A percentile compares a stretch with the other conserved stretches of the same genome.
phyloP scores from a whole-genome alignment of 2,329 filamentous ascomycete species.

The Venturia effusa region DNA sequence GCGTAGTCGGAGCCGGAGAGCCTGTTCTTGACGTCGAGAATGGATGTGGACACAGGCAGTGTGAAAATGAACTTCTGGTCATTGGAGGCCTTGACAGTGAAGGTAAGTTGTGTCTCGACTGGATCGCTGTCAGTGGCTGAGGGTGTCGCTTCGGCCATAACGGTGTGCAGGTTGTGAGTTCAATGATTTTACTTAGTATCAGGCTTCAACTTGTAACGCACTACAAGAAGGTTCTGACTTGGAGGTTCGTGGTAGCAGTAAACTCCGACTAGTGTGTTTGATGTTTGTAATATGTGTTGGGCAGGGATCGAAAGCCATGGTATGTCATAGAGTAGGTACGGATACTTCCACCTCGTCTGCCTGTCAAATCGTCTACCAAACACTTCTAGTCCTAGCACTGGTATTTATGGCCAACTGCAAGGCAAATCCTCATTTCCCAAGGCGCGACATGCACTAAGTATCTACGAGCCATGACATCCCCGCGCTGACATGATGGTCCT shows the following conservation, averaged over 20 bases:
- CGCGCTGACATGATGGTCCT: background rate
- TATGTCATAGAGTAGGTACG: background rate
- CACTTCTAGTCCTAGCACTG: too few species aligned
- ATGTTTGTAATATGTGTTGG: background rate
- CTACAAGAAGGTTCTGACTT: too few species aligned
- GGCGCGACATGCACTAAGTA: too few species aligned
- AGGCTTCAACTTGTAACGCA: background rate
- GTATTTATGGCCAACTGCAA: too few species aligned
- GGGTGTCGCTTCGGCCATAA: background rate
- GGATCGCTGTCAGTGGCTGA: conserved; percentile 18
- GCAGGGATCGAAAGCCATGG: background rate
- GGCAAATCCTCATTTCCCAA: too few species aligned
- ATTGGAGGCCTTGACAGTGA: conserved; percentile 95
- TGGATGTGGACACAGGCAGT: conserved; percentile 62
- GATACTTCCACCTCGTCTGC: too few species aligned
- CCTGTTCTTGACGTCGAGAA: conserved; percentile 82
- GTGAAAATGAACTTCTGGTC: conserved; percentile 78
- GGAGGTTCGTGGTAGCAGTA: too few species aligned
- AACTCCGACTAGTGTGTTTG: background rate
- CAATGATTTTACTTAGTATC: background rate
- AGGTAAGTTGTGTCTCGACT: conserved; percentile 71
- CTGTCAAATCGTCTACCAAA: too few species aligned
- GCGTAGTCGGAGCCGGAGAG: conserved; percentile 72
- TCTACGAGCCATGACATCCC: background rate
- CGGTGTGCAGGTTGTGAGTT: background rate